Conservation (phyloP, 768 basidiomycete genomes). For the Suillus americanus region DNA sequence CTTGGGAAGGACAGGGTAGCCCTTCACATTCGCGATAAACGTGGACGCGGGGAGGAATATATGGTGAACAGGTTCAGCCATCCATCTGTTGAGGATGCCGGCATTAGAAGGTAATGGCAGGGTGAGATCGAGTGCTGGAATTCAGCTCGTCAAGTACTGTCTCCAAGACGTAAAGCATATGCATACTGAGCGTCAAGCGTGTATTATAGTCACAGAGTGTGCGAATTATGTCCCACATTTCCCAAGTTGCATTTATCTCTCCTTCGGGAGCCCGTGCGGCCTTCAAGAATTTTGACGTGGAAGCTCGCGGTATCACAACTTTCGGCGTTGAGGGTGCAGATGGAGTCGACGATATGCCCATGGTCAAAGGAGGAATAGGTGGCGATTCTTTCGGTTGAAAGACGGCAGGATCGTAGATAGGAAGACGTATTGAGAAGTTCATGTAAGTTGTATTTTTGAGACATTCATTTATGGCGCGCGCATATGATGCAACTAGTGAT, state of each 20-base stretch:
- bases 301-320: conserved; percentile 15
- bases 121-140: conserved; percentile 84
- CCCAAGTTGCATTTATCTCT: conserved; percentile 83
- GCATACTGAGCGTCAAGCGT: conserved; percentile 70
- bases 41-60: conserved; percentile 87
- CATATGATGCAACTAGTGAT: conserved; percentile 86
- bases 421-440: conserved; percentile 79
- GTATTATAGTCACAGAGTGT: conserved; percentile 84
- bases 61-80: conserved; percentile 88
- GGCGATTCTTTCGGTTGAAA: conserved; percentile 41
- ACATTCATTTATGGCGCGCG: conserved; percentile 82
- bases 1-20: conserved; percentile 95
- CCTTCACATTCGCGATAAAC: conserved; percentile 94
- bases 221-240: conserved; percentile 97
- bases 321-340: conserved; percentile 16
- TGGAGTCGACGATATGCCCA: conserved; percentile 12
- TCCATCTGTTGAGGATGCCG: conserved; percentile 82
- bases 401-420: conserved; percentile 74
- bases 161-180: conserved; percentile 5
- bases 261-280: conserved; percentile 44
- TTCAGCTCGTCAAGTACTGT: conserved; percentile 14
- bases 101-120: conserved; percentile 81
- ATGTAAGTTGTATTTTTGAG: conserved; percentile 69
- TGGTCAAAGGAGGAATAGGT: conserved; percentile 19
- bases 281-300: conserved; percentile 25